Percentiles rank a stretch among this genome's conserved stretches.
These are phyloP conservation scores for Lachancea mirantina DNA, from an alignment of 805 yeast genomes.

Conservation along the genomic window DNA sequence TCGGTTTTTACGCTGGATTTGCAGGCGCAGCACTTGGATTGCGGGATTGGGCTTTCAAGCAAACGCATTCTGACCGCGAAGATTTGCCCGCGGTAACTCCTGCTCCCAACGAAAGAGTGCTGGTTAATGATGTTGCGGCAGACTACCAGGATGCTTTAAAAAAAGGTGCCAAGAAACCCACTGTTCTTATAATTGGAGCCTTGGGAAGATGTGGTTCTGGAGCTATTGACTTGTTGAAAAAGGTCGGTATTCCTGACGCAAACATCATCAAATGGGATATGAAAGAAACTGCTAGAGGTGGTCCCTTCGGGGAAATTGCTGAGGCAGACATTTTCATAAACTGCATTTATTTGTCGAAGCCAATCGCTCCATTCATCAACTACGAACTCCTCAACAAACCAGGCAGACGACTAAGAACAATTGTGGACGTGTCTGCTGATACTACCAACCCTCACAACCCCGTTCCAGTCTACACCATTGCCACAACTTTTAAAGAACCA, in stretches of 20 bases:
- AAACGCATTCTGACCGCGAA: constrained; percentile 55
- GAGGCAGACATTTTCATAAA: constrained; percentile 84
- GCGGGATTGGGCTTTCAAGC: constrained; percentile 90
- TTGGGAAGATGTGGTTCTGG: constrained; percentile 99
- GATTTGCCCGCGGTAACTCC: constrained; percentile 77
- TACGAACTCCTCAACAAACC: constrained; percentile 55
- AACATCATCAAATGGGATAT: constrained; percentile 93
- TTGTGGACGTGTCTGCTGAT: constrained; percentile 97
- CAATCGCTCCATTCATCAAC: constrained; percentile 88
- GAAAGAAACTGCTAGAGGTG: constrained; percentile 93
- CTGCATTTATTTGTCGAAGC: constrained; percentile 89
- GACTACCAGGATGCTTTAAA: constrained; percentile 52
- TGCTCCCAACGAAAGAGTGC: constrained; percentile 68
- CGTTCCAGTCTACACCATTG: constrained; percentile 83
- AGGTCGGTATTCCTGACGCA: constrained; percentile 80
- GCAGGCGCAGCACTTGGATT: constrained; percentile 98
- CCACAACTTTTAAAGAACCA: constrained; percentile 87
- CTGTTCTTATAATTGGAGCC: constrained; percentile 88
- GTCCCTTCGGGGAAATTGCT: constrained; percentile 92
- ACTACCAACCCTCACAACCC: constrained; percentile 99
- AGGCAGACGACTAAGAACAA: constrained; percentile 75
- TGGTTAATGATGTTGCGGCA: constrained; percentile 63
- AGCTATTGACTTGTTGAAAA: constrained; percentile 75
- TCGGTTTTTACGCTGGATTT: constrained; percentile 99
- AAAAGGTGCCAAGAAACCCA: constrained; percentile 63